Evolutionary conservation across 352 stramenopile genomes (phyloP).

Genomic region (Phytopythium mirpurense): DNA sequence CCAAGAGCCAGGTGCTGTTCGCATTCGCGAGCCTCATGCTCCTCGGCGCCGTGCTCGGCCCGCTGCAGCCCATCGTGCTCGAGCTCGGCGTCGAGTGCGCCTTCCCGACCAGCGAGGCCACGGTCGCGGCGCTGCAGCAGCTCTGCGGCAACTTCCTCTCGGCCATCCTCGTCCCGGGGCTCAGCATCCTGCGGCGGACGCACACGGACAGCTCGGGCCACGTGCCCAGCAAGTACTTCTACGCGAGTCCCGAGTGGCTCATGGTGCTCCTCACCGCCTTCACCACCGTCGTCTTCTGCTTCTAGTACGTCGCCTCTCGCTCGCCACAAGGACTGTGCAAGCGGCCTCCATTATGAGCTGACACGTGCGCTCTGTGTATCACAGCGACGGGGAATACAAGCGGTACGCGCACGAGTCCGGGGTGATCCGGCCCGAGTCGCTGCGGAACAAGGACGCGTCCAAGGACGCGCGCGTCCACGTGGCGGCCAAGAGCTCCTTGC

Average conservation of each 20-base stretch:
- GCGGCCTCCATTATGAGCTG: no score
- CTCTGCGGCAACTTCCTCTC: constrained; percentile 77
- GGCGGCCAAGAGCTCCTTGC: not conserved
- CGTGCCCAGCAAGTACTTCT: constrained; percentile 31
- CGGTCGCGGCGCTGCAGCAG: constrained; percentile 67
- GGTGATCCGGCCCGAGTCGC: constrained; percentile 10
- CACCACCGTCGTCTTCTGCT: constrained; percentile 47
- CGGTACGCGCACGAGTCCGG: constrained; percentile 31
- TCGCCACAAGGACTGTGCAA: no score
- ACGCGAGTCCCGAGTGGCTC: constrained; percentile 45
- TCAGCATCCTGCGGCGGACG: constrained; percentile 37
- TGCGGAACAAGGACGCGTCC: not conserved
- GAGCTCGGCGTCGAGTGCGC: constrained; percentile 70
- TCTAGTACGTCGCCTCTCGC: constrained; percentile 43
- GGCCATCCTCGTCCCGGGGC: constrained; percentile 43
- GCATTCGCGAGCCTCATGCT: constrained; percentile 38
- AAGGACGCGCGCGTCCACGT: constrained; percentile 5
- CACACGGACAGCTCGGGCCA: constrained; percentile 26
- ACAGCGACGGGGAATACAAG: constrained; percentile 54
- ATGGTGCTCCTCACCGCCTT: constrained; percentile 35
- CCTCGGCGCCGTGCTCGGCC: constrained; percentile 54
- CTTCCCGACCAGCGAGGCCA: constrained; percentile 70
- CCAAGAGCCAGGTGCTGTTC: constrained; percentile 23
- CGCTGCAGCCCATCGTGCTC: constrained; percentile 62
- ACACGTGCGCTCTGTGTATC: not conserved